Evolutionary conservation across 805 yeast genomes (phyloP).

Genomic region (Schwanniomyces occidentalis): DNA sequence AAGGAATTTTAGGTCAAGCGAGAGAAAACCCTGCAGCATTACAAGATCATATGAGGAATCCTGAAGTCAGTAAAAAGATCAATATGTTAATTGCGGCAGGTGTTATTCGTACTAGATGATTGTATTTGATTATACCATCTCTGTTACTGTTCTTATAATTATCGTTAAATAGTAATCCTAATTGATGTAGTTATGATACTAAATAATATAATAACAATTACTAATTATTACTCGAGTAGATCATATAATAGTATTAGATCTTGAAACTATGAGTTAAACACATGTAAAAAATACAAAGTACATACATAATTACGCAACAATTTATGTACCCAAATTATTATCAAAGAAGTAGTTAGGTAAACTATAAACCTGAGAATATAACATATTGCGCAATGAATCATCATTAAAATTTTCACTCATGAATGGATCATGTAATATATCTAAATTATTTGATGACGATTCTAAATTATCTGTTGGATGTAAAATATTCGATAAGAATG

Average conservation of each 20-base stretch:
- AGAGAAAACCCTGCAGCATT: conserved; percentile 94
- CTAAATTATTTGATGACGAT: conserved; percentile 10
- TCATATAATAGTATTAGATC: no score
- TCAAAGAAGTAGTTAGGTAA: conserved; percentile 42
- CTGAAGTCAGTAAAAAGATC: conserved; percentile 85
- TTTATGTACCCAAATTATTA: conserved; percentile 26
- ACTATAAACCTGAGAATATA: conserved; percentile 22
- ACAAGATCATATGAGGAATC: conserved; percentile 97
- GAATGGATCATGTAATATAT: no score
- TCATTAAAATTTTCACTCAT: conserved; percentile 18
- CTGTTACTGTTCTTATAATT: no score
- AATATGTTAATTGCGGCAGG: conserved; percentile 94
- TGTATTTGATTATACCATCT: no score
- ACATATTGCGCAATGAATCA: conserved; percentile 21
- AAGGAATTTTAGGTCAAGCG: conserved; percentile 90
- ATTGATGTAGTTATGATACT: no score
- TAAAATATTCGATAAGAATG: background rate
- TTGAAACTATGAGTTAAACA: no score
- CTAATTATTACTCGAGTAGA: no score
- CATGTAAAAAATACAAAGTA: no score
- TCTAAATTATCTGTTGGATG: background rate
- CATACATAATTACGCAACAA: no score
- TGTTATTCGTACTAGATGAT: conserved; percentile 81
- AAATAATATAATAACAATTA: no score
- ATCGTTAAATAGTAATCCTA: no score